Percentiles rank a stretch among this genome's conserved stretches.
Conservation (phyloP, 2,329 filamentous ascomycete genomes). For the Fusarium sp. region DNA sequence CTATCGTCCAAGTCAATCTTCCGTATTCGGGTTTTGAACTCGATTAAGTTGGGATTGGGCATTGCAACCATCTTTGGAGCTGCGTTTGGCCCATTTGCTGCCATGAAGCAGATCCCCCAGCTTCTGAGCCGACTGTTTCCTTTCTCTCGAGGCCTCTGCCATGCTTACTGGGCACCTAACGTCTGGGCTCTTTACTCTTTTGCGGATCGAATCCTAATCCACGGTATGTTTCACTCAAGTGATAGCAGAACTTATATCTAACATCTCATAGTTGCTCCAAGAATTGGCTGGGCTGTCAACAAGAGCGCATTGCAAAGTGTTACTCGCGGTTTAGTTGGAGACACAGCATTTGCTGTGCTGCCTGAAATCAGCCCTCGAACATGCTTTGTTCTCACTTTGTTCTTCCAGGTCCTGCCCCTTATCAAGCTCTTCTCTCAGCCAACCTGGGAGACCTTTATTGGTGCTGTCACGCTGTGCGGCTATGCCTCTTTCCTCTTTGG, state of each 20-base stretch:
- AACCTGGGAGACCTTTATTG: conserved; percentile 91
- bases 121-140: conserved; percentile 89
- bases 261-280: conserved; percentile 77
- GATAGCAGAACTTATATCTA: conserved; percentile 9
- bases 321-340: conserved; percentile 92
- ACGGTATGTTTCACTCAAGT: conserved; percentile 67
- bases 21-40: conserved; percentile 82
- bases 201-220: conserved; percentile 85
- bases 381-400: conserved; percentile 86
- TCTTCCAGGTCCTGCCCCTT: conserved; percentile 85
- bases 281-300: conserved; percentile 81
- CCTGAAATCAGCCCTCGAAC: conserved; percentile 85
- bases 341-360: conserved; percentile 93
- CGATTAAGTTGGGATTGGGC: conserved; percentile 83
- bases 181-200: conserved; percentile 98
- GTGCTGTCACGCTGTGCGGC: conserved; percentile 90
- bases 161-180: conserved; percentile 99
- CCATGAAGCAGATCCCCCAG: conserved; percentile 87
- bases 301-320: conserved; percentile 85
- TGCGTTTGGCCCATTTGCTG: conserved; percentile 92
- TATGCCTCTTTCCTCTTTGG: conserved; percentile 98
- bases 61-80: conserved; percentile 79
- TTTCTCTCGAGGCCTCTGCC: conserved; percentile 92
- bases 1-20: conserved; percentile 84
- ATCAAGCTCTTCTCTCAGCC: conserved; percentile 85